Percentiles rank a stretch among this genome's conserved stretches.
Evolutionary conservation across 108 stramenopile genomes (phyloP).

Genomic region (Cyclotella kingstonii): DNA sequence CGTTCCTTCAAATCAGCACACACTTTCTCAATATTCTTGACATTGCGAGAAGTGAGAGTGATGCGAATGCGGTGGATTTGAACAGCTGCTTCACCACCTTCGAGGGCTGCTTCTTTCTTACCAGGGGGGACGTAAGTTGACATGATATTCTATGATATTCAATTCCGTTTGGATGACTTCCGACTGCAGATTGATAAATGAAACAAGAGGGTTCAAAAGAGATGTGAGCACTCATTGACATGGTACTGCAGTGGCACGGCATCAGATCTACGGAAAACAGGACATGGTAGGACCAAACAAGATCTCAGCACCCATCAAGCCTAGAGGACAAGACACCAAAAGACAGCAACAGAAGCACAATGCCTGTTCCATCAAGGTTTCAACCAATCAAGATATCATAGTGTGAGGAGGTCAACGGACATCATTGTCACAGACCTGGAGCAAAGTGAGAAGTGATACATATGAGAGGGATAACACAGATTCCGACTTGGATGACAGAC

Average conservation of each 20-base stretch:
- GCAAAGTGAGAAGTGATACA: conserved; percentile 62
- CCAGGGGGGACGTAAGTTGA: conserved; percentile 70
- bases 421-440: conserved; percentile 41
- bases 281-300: no score
- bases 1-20: conserved; percentile 97
- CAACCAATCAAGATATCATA: no score
- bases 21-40: conserved; percentile 97
- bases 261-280: no score
- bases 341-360: no score
- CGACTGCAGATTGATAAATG: conserved; percentile 7
- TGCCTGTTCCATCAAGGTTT: no score
- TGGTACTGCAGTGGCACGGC: background rate
- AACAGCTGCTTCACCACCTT: conserved; percentile 60
- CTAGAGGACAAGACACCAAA: no score
- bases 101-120: conserved; percentile 57
- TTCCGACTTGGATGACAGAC: background rate
- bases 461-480: background rate
- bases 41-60: conserved; percentile 98
- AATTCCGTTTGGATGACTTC: conserved; percentile 33
- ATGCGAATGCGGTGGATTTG: conserved; percentile 97
- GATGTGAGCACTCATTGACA: background rate
- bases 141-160: no score
- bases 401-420: no score
- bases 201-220: background rate
- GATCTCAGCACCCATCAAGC: no score